Base-by-base conservation (phyloP, 192 early-diverging fungal species). In the Coemansia sp. region DNA sequence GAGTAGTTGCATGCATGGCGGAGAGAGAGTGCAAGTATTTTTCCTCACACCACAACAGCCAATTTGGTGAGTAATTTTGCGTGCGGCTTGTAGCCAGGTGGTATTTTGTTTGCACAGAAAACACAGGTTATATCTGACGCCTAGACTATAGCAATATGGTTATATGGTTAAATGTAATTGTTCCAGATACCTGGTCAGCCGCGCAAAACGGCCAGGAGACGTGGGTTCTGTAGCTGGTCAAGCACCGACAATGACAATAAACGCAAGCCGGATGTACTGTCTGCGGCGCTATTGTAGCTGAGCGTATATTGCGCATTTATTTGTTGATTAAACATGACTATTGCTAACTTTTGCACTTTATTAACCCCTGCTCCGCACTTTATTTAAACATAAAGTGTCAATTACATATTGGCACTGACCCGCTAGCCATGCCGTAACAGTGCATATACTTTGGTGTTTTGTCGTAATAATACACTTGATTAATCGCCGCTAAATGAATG, bases 261-360 rank as follows among this genome's bases (percentile, higher is more conserved):
- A 35, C 31, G 31, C 31, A 35, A 7, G 31, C 31, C 6, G 31
- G 6, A 35, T 8, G 8, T 35, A 0, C 31, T 35, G 31, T 35
- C 7, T 35, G 31, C 31, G 31, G 31, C 31, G 31, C 31, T 35
- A 35, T 35, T 35, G 31, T 35, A 6, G 31, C 8, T 8, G 9
- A 45, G 41, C 41, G 41, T 5, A n/a, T 45, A n/a, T 45, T 45
- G 41, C 41, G 41, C 41, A 45, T 45, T n/a, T 45, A 45, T 45
- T 35, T 16, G 41, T n/a, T 45, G 41, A 45, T 45, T 45, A 45
- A 45, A 45, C 41, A 45, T 12, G 41, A 12, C 9, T 45, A n/a
- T 45, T 45, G 41, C 41, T 12, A 35, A 35, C 31, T 35, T 35
- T 35, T 35, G 31, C 8, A 35, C 31, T 35, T 35, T 35, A 35